Conservation (phyloP, 2,329 filamentous ascomycete genomes). For the Exophiala dermatitidis region DNA sequence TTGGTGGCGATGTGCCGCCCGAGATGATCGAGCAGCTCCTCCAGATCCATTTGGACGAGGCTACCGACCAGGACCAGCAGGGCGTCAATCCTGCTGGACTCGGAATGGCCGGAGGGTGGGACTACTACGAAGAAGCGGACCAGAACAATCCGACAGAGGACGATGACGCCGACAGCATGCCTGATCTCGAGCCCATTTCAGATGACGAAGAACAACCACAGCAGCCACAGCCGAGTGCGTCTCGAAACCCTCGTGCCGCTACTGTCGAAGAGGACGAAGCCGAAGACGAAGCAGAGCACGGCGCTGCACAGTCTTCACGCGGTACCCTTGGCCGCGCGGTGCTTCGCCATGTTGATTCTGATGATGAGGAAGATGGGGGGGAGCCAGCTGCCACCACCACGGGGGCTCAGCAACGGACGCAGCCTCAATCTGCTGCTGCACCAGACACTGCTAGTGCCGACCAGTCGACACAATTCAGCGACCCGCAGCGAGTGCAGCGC, state of each 20-base stretch:
- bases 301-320: background rate
- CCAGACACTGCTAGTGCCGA: background rate
- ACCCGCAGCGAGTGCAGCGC: conserved; percentile 26
- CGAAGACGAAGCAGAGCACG: conserved; percentile 5
- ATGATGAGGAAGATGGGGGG: conserved; percentile 15
- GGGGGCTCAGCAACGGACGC: background rate
- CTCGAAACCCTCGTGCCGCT: conserved; percentile 17
- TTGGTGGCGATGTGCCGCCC: conserved; percentile 20
- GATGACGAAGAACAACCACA: background rate
- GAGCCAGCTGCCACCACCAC: background rate
- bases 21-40: conserved; percentile 22
- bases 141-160: conserved; percentile 8
- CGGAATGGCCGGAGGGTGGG: conserved; percentile 23
- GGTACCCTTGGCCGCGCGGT: conserved; percentile 3
- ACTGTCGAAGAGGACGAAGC: conserved; percentile 25
- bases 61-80: conserved; percentile 6
- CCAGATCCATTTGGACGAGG: conserved; percentile 19
- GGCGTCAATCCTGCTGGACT: conserved; percentile 15
- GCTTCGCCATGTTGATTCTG: conserved; percentile 21
- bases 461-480: conserved; percentile 2
- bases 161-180: conserved; percentile 21
- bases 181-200: conserved; percentile 20
- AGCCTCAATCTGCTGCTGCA: conserved; percentile 1
- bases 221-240: background rate
- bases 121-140: conserved; percentile 22